A percentile compares a stretch with the other conserved stretches of the same genome.
These are phyloP conservation scores for Oryza glaberrima DNA, from an alignment of 176 grass and related monocot species.

Conservation along the genomic window DNA sequence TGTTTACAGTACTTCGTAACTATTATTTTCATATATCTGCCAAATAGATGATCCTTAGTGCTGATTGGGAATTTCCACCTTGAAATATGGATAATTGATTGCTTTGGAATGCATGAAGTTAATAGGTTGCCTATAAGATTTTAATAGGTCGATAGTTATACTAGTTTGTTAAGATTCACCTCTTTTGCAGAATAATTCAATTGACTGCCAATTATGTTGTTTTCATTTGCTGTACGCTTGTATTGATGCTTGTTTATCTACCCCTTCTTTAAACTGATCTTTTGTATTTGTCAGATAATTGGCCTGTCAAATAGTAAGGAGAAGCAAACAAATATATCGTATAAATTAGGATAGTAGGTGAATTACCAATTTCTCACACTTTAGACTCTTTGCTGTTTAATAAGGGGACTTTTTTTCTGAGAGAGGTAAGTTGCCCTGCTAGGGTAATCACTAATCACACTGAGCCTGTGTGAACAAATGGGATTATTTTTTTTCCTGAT, in stretches of 20 bases:
- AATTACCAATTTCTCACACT: neutral
- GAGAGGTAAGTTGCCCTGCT: neutral
- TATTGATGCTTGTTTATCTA: neutral
- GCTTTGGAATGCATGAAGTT: constrained; percentile 18
- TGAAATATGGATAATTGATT: constrained; percentile 14
- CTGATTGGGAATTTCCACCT: neutral
- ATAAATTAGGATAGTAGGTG: neutral
- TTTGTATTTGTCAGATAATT: constrained; percentile 10
- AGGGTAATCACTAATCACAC: neutral
- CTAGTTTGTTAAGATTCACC: neutral
- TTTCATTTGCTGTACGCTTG: constrained; percentile 5
- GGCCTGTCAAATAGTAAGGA: neutral
- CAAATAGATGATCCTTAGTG: neutral
- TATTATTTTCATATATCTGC: neutral
- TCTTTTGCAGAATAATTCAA: neutral
- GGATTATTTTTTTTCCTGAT: neutral
- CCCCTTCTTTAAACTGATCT: neutral
- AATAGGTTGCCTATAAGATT: constrained; percentile 4
- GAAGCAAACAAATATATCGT: neutral
- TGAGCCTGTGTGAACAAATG: neutral
- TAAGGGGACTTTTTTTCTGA: neutral
- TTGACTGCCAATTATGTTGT: neutral
- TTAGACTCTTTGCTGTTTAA: constrained; percentile 7
- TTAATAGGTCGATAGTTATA: neutral
- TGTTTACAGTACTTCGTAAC: neutral